Conservation (phyloP, 208 protist species). For the Leishmania gerbilli region DNA sequence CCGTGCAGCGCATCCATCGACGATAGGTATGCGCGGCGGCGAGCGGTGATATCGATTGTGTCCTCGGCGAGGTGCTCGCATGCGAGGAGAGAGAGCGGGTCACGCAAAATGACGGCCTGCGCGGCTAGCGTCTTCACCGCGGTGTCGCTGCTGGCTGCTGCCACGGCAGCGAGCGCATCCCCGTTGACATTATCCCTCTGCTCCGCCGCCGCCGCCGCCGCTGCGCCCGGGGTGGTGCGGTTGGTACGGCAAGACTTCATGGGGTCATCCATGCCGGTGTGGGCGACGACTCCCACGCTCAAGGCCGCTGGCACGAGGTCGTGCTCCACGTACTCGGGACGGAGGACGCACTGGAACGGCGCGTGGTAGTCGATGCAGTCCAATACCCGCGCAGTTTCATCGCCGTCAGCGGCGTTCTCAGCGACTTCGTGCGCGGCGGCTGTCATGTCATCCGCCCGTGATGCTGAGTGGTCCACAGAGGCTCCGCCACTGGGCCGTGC, state of each 20-base stretch:
- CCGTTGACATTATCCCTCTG: not conserved
- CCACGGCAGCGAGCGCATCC: not conserved
- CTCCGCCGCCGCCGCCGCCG: not conserved
- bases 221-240: not conserved
- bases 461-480: not conserved
- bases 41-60: constrained; percentile 22
- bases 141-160: not conserved
- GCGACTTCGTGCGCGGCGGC: not conserved
- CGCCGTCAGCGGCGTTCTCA: not conserved
- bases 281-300: constrained; percentile 8
- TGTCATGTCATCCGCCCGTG: not conserved
- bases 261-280: not conserved
- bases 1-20: constrained; percentile 19
- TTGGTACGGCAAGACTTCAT: not conserved
- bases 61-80: constrained; percentile 59
- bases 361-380: constrained; percentile 39
- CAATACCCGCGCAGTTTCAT: not conserved
- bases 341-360: constrained; percentile 31
- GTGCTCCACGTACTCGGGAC: constrained; percentile 27
- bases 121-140: constrained; percentile 26
- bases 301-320: constrained; percentile 11
- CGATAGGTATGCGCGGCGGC: constrained; percentile 20
- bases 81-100: constrained; percentile 43
- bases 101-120: constrained; percentile 53
- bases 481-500: not conserved